Percentiles rank a stretch among this genome's conserved stretches.
Conservation (phyloP, 495 filamentous ascomycete genomes). For the Aspergillus baeticus region DNA sequence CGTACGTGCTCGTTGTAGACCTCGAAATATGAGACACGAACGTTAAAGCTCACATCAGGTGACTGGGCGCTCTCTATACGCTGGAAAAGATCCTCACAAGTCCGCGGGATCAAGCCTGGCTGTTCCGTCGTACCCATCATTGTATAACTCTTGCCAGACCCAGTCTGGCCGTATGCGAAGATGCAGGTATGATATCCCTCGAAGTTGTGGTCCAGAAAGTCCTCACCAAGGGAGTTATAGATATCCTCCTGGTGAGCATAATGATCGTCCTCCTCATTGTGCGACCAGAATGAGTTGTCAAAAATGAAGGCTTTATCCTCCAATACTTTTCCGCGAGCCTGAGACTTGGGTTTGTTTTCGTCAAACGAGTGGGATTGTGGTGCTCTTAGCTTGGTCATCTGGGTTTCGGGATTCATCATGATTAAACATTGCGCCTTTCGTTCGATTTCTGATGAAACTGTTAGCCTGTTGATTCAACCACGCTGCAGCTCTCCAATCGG, state of each 20-base stretch:
- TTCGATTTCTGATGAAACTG: conserved; percentile 63
- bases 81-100: conserved; percentile 94
- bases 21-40: conserved; percentile 97
- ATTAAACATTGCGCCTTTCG: conserved; percentile 81
- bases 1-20: conserved; percentile 99
- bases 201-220: conserved; percentile 98
- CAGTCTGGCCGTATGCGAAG: conserved; percentile 97
- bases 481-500: not conserved
- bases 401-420: conserved; percentile 79
- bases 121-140: conserved; percentile 96
- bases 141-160: conserved; percentile 96
- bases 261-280: conserved; percentile 68
- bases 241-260: conserved; percentile 89
- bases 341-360: conserved; percentile 63
- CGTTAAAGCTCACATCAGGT: conserved; percentile 90
- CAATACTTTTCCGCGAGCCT: conserved; percentile 66
- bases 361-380: conserved; percentile 63
- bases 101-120: conserved; percentile 93
- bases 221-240: conserved; percentile 91
- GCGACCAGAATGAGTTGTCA: conserved; percentile 97
- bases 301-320: conserved; percentile 94
- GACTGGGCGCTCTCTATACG: conserved; percentile 82
- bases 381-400: conserved; percentile 69
- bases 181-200: conserved; percentile 99
- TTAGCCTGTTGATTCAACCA: not conserved